Evolutionary conservation across 2,329 filamentous ascomycete species (phyloP), one percentile per base, ranked within the genome.

Genomic region (Sphaerostilbella broomeana): DNA sequence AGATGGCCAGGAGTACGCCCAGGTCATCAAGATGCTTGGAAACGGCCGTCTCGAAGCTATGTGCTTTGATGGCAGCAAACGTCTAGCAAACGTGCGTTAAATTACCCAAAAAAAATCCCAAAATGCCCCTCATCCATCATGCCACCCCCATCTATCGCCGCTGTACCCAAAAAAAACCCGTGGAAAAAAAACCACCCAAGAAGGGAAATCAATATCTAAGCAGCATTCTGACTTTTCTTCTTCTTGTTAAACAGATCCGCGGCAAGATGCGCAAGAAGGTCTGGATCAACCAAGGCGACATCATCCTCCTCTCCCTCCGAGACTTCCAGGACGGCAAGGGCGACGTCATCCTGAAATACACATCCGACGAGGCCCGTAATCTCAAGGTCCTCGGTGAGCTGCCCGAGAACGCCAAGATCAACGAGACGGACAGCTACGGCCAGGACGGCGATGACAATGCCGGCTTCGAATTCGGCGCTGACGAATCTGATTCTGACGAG

Each of bases 181-280:
- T n/a, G n/a, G n/a, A n/a, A 35, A n/a, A 4, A 24, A 4, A 2
- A 11, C 6, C 8, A 16, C 30, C 16, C 27, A 11, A 34, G 17
- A 15, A 22, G 24, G 16, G 4, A 27, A 19, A 18, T 15, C 21
- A 19, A 30, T 22, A 12, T n/a, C n/a, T n/a, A n/a, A 15, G 2
- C 11, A 24, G 12, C n/a, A 31, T 11, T 21, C 38, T 40, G 20
- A 40, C 18, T 13, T n/a, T 4, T 10, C 12, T 22, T 8, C 19
- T 11, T 12, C 25, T 29, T 20, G 6, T 16, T 20, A 21, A n/a
- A 6, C 32, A 64, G 62, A 65, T 65, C 36, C 87, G 90, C 50
- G 90, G 90, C 70, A 97, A 98, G 71, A 85, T 98, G 58, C 82
- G 92, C 59, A 98, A 98, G 79, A 98, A 98, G 79, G 92, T 97